A percentile compares a stretch with the other conserved stretches of the same genome.
Evolutionary conservation across 345 rosid genomes (phyloP).

Genomic region (Camelina neglecta): DNA sequence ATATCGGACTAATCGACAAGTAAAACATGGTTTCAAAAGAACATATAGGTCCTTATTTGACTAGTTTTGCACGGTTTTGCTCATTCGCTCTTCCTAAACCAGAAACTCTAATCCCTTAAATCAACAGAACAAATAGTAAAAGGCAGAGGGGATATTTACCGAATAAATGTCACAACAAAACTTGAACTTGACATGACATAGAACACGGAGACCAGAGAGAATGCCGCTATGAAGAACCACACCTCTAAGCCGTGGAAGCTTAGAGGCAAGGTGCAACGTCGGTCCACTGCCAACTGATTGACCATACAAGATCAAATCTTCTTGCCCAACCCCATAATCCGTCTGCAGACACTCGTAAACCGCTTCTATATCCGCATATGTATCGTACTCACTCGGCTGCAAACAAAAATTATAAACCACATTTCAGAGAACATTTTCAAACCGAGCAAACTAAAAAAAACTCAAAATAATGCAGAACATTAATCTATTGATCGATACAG

Average conservation of each 20-base stretch:
- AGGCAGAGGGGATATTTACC: constrained; percentile 46
- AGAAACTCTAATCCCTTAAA: not conserved
- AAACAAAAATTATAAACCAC: constrained; percentile 17
- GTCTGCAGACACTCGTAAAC: constrained; percentile 90
- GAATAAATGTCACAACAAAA: constrained; percentile 90
- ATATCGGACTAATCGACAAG: not conserved
- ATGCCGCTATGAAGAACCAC: constrained; percentile 98
- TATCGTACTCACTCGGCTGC: constrained; percentile 93
- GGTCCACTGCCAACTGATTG: constrained; percentile 99
- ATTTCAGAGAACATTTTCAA: not conserved
- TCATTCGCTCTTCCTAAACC: not conserved
- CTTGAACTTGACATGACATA: constrained; percentile 88
- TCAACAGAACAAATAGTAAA: too few species aligned
- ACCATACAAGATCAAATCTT: constrained; percentile 88
- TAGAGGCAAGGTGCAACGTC: constrained; percentile 91
- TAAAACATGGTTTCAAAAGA: not conserved
- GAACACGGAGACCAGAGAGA: constrained; percentile 98
- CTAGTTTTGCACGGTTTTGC: not conserved
- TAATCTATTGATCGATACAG: not conserved
- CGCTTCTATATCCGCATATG: constrained; percentile 98
- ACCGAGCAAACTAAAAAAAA: not conserved
- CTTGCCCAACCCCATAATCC: constrained; percentile 92
- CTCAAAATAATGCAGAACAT: not conserved
- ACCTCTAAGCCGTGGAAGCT: constrained; percentile 95
- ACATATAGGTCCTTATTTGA: not conserved